Evolutionary conservation across 78 protist genomes (phyloP).

Genomic region (Dictyostelium purpureum): DNA sequence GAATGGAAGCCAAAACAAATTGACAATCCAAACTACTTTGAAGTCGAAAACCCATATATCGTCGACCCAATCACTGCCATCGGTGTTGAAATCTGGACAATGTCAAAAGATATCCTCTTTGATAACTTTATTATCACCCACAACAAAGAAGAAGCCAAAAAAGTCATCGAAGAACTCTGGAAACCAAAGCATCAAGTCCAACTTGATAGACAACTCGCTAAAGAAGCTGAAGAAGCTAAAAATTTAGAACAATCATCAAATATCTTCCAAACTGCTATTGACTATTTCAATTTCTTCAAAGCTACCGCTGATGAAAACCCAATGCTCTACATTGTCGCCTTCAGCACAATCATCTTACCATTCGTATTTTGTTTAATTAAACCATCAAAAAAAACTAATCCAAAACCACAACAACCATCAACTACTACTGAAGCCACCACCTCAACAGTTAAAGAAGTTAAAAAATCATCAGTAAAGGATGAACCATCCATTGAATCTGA

Average conservation of each 20-base stretch:
- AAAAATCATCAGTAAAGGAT: neutral
- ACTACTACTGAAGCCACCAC: neutral
- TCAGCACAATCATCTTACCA: constrained; percentile 25
- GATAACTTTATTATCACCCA: constrained; percentile 96
- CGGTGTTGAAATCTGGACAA: constrained; percentile 96
- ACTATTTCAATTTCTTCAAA: neutral
- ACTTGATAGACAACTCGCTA: constrained; percentile 29
- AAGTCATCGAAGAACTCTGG: constrained; percentile 62
- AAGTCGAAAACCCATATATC: constrained; percentile 89
- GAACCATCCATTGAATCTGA: constrained; percentile 14
- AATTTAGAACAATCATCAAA: neutral
- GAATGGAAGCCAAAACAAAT: constrained; percentile 91
- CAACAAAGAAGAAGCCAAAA: constrained; percentile 84
- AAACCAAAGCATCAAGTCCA: constrained; percentile 14
- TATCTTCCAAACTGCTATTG: neutral
- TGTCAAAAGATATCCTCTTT: constrained; percentile 93
- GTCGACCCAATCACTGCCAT: constrained; percentile 64
- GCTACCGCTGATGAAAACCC: constrained; percentile 38
- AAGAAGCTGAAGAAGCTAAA: constrained; percentile 66
- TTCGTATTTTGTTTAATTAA: constrained; percentile 19
- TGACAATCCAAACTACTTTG: constrained; percentile 93
- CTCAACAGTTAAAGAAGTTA: neutral
- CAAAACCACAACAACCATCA: neutral
- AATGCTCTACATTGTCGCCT: neutral
- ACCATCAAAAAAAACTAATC: neutral